Conservation (phyloP, 2,329 filamentous ascomycete species). For the Hyphodiscus sp. region DNA sequence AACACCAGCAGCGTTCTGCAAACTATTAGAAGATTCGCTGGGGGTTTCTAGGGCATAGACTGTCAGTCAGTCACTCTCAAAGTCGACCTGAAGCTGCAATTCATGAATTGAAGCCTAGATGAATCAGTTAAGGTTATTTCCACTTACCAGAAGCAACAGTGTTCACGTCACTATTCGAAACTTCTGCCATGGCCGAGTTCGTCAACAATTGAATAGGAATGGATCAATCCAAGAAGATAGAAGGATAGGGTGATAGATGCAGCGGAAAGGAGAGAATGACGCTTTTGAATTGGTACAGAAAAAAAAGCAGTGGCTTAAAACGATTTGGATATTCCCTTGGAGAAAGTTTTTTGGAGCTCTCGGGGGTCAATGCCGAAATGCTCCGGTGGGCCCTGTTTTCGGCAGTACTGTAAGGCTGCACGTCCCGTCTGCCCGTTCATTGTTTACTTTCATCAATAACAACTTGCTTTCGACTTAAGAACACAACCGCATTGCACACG, state of each 20-base stretch:
- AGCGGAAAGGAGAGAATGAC: constrained; percentile 10
- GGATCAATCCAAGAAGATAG: constrained; percentile 9
- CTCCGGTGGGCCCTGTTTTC: not conserved
- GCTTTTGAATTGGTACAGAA: constrained; percentile 6
- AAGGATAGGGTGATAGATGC: constrained; percentile 8
- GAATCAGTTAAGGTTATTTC: not conserved
- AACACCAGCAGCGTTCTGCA: constrained; percentile 14
- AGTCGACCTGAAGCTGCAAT: not conserved
- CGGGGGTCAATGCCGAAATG: not conserved
- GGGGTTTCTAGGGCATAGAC: constrained; percentile 13
- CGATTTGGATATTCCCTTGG: constrained; percentile 10
- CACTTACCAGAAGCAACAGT: constrained; percentile 24
- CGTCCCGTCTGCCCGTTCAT: not conserved
- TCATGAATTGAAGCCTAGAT: not conserved
- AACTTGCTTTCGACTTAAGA: not conserved
- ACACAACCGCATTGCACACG: not conserved
- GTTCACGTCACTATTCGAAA: constrained; percentile 22
- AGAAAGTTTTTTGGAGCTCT: constrained; percentile 1
- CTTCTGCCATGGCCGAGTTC: constrained; percentile 24
- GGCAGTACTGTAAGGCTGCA: not conserved
- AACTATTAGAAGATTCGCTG: constrained; percentile 10
- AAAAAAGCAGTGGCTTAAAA: constrained; percentile 11
- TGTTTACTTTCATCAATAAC: not conserved
- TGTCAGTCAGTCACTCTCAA: constrained; percentile 5
- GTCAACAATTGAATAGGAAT: constrained; percentile 8